phyloP scores from a whole-genome alignment of 257 asterid species.

The Primulina tabacum region DNA sequence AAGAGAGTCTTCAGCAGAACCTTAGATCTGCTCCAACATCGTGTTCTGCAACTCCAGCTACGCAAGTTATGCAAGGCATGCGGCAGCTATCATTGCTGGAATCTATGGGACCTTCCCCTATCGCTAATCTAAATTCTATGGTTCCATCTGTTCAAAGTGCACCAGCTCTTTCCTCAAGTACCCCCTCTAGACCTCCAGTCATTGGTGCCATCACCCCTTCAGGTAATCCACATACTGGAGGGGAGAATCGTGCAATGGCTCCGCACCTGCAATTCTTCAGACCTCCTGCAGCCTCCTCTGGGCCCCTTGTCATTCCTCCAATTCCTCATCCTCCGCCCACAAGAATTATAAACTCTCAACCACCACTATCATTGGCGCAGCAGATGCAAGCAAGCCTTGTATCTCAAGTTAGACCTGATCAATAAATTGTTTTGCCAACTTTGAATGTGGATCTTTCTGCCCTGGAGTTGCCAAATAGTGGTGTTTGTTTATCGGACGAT shows the following conservation, averaged over 20 bases:
- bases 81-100: slow-evolving; percentile 2
- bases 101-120: slow-evolving; percentile 21
- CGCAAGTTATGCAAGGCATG: not conserved
- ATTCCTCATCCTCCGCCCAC: slow-evolving; percentile 23
- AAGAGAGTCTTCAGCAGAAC: slow-evolving; percentile 26
- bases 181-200: slow-evolving; percentile 53
- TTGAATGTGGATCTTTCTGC: slow-evolving; percentile 12
- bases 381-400: slow-evolving; percentile 15
- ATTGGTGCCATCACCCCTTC: slow-evolving; percentile 49
- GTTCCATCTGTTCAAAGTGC: slow-evolving; percentile 29
- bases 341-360: slow-evolving; percentile 17
- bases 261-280: slow-evolving; percentile 53
- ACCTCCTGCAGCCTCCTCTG: slow-evolving; percentile 30
- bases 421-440: slow-evolving; percentile 11
- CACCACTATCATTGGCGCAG: slow-evolving; percentile 5
- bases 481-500: slow-evolving; percentile 71
- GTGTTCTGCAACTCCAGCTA: slow-evolving; percentile 8
- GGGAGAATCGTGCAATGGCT: slow-evolving; percentile 42
- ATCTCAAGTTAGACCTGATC: slow-evolving; percentile 18
- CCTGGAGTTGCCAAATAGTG: slow-evolving; percentile 23
- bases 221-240: slow-evolving; percentile 34
- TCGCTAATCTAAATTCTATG: slow-evolving; percentile 31
- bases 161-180: slow-evolving; percentile 36
- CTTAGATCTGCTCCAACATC: slow-evolving; percentile 20
- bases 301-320: slow-evolving; percentile 10